These are phyloP conservation scores for Penstemon barbatus DNA, from an alignment of 257 asterid species.

Conservation along the genomic window DNA sequence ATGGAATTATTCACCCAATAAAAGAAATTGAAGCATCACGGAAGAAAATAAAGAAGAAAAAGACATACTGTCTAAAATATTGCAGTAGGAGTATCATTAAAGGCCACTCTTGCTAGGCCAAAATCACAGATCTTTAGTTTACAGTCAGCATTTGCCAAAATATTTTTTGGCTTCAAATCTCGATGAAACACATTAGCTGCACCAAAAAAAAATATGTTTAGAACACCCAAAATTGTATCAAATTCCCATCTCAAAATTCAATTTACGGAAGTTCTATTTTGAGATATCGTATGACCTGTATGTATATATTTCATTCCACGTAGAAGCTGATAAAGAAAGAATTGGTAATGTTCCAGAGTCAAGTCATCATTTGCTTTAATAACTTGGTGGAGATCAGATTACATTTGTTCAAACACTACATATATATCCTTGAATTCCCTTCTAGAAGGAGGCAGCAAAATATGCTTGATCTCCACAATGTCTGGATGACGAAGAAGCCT, in stretches of 20 bases:
- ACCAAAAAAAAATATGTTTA: conserved; percentile 24
- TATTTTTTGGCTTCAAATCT: conserved; percentile 78
- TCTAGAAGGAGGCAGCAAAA: conserved; percentile 39
- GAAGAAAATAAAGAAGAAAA: conserved; percentile 25
- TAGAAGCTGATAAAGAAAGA: conserved; percentile 87
- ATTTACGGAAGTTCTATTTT: conserved; percentile 4
- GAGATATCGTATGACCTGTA: conserved; percentile 48
- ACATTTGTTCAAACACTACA: conserved; percentile 86
- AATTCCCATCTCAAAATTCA: not conserved
- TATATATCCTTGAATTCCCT: conserved; percentile 76
- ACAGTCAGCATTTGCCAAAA: conserved; percentile 42
- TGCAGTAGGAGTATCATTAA: conserved; percentile 89
- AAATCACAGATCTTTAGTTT: conserved; percentile 86
- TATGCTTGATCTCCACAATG: conserved; percentile 87
- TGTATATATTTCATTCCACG: conserved; percentile 88
- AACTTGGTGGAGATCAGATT: conserved; percentile 89
- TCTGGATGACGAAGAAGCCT: conserved; percentile 95
- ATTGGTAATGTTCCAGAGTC: conserved; percentile 88
- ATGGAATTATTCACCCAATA: not conserved
- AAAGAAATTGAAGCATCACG: not conserved
- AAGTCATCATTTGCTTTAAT: conserved; percentile 86
- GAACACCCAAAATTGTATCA: conserved; percentile 9
- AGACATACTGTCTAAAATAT: conserved; percentile 84
- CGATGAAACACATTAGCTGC: conserved; percentile 91
- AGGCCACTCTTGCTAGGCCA: conserved; percentile 92